These are phyloP conservation scores for Candida berthetii DNA, from an alignment of 805 yeast species.

Conservation along the genomic window DNA sequence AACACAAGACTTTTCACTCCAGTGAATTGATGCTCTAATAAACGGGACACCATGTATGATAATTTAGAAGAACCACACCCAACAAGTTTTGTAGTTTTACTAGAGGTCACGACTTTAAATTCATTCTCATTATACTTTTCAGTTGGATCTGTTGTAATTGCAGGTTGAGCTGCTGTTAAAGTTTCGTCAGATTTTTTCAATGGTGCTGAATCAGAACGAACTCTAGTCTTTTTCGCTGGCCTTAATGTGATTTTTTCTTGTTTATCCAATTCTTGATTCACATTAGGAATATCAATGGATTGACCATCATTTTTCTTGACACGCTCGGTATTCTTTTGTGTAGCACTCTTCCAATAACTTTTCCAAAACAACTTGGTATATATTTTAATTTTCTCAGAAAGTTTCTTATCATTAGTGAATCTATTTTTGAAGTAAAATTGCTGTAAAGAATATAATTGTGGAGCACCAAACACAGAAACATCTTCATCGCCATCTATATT, in stretches of 20 bases:
- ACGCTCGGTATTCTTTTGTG: conserved; percentile 29
- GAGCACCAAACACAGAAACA: conserved; percentile 49
- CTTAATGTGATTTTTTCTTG: conserved; percentile 14
- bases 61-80: conserved; percentile 64
- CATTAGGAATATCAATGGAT: conserved; percentile 21
- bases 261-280: conserved; percentile 11
- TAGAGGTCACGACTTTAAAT: not conserved
- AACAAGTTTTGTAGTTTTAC: conserved; percentile 28
- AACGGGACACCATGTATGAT: conserved; percentile 49
- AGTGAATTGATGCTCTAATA: conserved; percentile 43
- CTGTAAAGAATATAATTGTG: conserved; percentile 47
- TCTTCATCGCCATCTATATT: conserved; percentile 16
- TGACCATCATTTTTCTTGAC: conserved; percentile 31
- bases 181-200: conserved; percentile 6
- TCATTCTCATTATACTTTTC: not conserved
- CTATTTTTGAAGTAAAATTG: conserved; percentile 49
- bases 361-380: conserved; percentile 44
- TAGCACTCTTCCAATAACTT: conserved; percentile 41
- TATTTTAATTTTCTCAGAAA: conserved; percentile 25
- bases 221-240: conserved; percentile 4
- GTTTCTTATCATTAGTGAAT: conserved; percentile 26
- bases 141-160: conserved; percentile 6
- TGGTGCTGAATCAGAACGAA: conserved; percentile 6
- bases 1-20: conserved; percentile 54
- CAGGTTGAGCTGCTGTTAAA: conserved; percentile 1